These are phyloP conservation scores for Pyrrhoderma lamaoense DNA, from an alignment of 1,284 basidiomycete genomes.

Conservation along the genomic window DNA sequence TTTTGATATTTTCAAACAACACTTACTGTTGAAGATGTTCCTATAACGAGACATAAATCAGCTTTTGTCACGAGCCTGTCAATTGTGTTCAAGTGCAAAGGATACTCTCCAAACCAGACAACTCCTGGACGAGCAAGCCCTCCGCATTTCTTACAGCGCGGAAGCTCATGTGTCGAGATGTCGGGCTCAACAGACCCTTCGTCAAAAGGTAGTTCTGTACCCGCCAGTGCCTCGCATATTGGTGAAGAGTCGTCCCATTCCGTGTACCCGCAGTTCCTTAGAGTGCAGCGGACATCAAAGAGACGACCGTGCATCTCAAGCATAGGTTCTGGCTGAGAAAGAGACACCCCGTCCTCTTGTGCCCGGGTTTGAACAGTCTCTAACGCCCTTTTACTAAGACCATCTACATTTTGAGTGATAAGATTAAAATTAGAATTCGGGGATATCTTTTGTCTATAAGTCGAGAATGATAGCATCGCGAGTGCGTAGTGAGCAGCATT, in stretches of 20 bases:
- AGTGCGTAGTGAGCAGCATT: conserved; percentile 53
- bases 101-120: conserved; percentile 59
- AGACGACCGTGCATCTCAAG: conserved; percentile 63
- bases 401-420: conserved; percentile 65
- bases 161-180: conserved; percentile 41
- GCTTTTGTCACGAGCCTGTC: conserved; percentile 38
- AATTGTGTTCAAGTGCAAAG: conserved; percentile 38
- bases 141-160: conserved; percentile 44
- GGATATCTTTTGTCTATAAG: conserved; percentile 30
- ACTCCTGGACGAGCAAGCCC: conserved; percentile 51
- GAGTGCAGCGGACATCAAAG: conserved; percentile 49
- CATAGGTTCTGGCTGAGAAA: conserved; percentile 22
- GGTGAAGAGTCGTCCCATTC: conserved; percentile 39
- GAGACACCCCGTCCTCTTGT: conserved; percentile 7
- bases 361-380: neutral
- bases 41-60: conserved; percentile 55
- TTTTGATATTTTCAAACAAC: conserved; percentile 6
- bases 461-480: conserved; percentile 38
- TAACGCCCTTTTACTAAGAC: conserved; percentile 40
- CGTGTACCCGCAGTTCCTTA: conserved; percentile 32
- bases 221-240: conserved; percentile 42
- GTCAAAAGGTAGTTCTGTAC: conserved; percentile 43
- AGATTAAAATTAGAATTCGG: conserved; percentile 43
- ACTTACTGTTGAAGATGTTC: conserved; percentile 53
- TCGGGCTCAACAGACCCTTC: conserved; percentile 31